Conservation (phyloP, 2,329 filamentous ascomycete genomes). For the Exophiala phaeomuriformis region DNA sequence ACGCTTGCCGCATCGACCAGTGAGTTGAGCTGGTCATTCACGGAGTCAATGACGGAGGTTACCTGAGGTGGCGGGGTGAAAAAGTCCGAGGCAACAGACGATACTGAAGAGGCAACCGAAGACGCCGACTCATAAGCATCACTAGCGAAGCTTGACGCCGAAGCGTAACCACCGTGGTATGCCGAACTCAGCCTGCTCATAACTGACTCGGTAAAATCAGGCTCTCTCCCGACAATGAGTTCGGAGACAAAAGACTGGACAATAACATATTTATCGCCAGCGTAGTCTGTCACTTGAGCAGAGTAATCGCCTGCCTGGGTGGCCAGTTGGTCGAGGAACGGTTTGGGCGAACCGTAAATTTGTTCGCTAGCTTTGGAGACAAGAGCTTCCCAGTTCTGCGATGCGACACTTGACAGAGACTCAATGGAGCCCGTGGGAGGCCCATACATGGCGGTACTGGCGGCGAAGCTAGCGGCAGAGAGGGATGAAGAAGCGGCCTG, state of each 20-base stretch:
- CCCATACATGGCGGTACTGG: conserved; percentile 40
- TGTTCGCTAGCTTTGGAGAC: conserved; percentile 60
- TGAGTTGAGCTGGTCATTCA: conserved; percentile 50
- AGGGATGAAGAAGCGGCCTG: conserved; percentile 40
- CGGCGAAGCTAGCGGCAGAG: conserved; percentile 33
- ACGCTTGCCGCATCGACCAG: conserved; percentile 54
- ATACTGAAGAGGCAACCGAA: conserved; percentile 29
- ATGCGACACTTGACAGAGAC: conserved; percentile 49
- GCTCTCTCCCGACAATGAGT: conserved; percentile 67
- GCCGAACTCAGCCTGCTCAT: conserved; percentile 63
- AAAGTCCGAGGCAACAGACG: conserved; percentile 30
- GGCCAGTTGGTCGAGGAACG: conserved; percentile 28
- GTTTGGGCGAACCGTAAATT: conserved; percentile 60
- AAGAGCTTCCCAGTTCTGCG: conserved; percentile 57
- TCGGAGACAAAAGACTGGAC: conserved; percentile 69
- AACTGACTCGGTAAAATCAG: conserved; percentile 73
- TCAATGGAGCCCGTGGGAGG: conserved; percentile 36
- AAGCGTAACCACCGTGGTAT: conserved; percentile 58
- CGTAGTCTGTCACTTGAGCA: conserved; percentile 55
- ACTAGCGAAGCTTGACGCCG: conserved; percentile 48
- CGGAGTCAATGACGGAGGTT: conserved; percentile 52
- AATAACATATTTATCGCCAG: conserved; percentile 58
- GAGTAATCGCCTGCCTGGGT: conserved; percentile 40
- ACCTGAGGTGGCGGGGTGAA: conserved; percentile 52
- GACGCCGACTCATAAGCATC: conserved; percentile 40